phyloP scores from a whole-genome alignment of 768 basidiomycete species.

The Suillus fuscotomentosus region DNA sequence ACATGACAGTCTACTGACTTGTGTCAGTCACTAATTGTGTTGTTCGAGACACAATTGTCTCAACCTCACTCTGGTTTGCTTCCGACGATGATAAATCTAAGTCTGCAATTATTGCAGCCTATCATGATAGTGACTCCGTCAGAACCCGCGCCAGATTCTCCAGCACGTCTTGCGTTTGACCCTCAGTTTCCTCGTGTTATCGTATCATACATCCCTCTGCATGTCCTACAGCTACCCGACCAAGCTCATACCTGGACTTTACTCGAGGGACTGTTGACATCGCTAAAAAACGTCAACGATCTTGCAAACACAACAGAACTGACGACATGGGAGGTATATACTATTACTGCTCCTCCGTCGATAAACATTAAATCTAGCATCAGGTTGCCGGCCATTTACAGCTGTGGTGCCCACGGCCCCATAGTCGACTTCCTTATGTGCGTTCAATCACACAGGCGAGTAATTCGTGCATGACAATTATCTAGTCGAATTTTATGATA shows the following conservation, averaged over 20 bases:
- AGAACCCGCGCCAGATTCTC: slow-evolving; percentile 42
- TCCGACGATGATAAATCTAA: slow-evolving; percentile 1
- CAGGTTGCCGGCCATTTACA: slow-evolving; percentile 53
- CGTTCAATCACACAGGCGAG: slow-evolving; percentile 65
- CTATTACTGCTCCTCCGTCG: background rate
- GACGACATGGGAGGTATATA: slow-evolving; percentile 61
- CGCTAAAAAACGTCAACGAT: slow-evolving; percentile 50
- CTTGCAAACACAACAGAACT: slow-evolving; percentile 46
- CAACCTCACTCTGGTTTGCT: background rate
- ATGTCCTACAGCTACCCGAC: slow-evolving; percentile 52
- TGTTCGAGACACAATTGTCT: slow-evolving; percentile 5
- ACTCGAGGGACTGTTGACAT: slow-evolving; percentile 49
- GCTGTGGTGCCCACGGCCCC: slow-evolving; percentile 42
- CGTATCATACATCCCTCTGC: slow-evolving; percentile 66
- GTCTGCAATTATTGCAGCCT: slow-evolving; percentile 12
- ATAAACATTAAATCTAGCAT: slow-evolving; percentile 1
- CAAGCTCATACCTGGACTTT: slow-evolving; percentile 51
- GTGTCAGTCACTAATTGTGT: background rate
- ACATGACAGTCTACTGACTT: background rate
- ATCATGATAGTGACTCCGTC: slow-evolving; percentile 39
- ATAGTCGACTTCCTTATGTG: slow-evolving; percentile 50
- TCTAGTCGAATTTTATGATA: slow-evolving; percentile 5
- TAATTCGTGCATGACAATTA: background rate
- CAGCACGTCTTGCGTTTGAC: slow-evolving; percentile 58
- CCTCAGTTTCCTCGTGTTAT: slow-evolving; percentile 65